phyloP scores from a whole-genome alignment of 495 filamentous ascomycete species.

The Lentithecium fluviatile region DNA sequence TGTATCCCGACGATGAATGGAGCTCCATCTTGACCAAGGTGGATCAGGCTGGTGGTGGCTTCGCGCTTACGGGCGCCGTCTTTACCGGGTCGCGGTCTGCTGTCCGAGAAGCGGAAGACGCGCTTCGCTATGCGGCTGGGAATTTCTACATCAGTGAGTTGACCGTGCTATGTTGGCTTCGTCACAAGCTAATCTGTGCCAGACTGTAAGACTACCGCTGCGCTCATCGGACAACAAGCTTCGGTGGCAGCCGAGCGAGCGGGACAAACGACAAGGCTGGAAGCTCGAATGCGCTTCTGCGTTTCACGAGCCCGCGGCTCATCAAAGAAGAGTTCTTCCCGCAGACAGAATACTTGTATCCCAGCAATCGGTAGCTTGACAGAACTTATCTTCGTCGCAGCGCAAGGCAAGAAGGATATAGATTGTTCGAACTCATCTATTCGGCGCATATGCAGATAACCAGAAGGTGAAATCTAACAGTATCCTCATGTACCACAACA shows the following conservation, averaged over 20 bases:
- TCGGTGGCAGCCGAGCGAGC: conserved; percentile 44
- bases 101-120: conserved; percentile 42
- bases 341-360: conserved; percentile 41
- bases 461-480: no score
- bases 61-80: conserved; percentile 47
- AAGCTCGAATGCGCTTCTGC: conserved; percentile 40
- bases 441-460: no score
- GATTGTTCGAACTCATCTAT: no score
- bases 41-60: conserved; percentile 40
- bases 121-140: conserved; percentile 42
- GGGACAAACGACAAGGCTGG: conserved; percentile 50
- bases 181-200: no score
- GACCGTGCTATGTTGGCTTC: no score
- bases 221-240: conserved; percentile 47
- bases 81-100: conserved; percentile 43
- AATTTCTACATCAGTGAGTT: conserved; percentile 45
- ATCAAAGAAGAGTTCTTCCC: conserved; percentile 47
- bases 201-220: conserved; percentile 44
- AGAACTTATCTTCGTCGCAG: no score
- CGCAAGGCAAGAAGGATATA: no score
- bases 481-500: no score
- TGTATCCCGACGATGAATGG: conserved; percentile 55
- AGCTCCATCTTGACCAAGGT: conserved; percentile 38
- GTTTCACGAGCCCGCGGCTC: conserved; percentile 45
- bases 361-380: conserved; percentile 32